Evolutionary conservation across 2,329 filamentous ascomycete species (phyloP).

Genomic region (Thielaviopsis musarum): DNA sequence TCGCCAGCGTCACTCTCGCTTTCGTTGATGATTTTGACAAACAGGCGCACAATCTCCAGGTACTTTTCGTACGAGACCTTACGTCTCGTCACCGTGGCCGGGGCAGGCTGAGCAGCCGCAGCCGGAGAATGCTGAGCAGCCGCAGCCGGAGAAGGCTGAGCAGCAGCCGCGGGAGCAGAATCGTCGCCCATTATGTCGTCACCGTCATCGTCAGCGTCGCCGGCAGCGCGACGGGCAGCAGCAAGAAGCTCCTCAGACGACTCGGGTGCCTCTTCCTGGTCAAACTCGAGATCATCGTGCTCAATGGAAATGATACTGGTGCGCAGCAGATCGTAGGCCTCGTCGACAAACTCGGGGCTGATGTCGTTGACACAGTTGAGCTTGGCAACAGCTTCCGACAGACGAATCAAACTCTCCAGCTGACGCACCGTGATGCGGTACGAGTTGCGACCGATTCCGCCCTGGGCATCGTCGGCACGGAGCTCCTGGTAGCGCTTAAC

Average conservation of each 20-base stretch:
- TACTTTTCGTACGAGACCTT: slow-evolving; percentile 96
- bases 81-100: slow-evolving; percentile 38
- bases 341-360: slow-evolving; percentile 65
- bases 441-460: slow-evolving; percentile 82
- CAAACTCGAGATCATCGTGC: slow-evolving; percentile 91
- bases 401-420: slow-evolving; percentile 84
- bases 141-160: not conserved
- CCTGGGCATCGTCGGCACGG: slow-evolving; percentile 80
- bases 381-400: slow-evolving; percentile 96
- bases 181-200: slow-evolving; percentile 13
- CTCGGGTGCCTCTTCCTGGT: slow-evolving; percentile 42
- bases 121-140: slow-evolving; percentile 13
- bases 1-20: slow-evolving; percentile 63
- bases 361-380: slow-evolving; percentile 92
- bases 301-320: slow-evolving; percentile 97
- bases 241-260: slow-evolving; percentile 17
- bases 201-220: slow-evolving; percentile 23
- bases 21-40: slow-evolving; percentile 69
- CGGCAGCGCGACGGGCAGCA: slow-evolving; percentile 33
- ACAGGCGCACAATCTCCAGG: slow-evolving; percentile 70
- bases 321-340: slow-evolving; percentile 78
- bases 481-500: slow-evolving; percentile 94
- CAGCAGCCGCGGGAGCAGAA: slow-evolving; percentile 17
- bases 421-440: slow-evolving; percentile 97
- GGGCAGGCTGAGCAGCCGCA: slow-evolving; percentile 21